Conservation (phyloP, 345 rosid species). For the Melaleuca quinquenervia region DNA sequence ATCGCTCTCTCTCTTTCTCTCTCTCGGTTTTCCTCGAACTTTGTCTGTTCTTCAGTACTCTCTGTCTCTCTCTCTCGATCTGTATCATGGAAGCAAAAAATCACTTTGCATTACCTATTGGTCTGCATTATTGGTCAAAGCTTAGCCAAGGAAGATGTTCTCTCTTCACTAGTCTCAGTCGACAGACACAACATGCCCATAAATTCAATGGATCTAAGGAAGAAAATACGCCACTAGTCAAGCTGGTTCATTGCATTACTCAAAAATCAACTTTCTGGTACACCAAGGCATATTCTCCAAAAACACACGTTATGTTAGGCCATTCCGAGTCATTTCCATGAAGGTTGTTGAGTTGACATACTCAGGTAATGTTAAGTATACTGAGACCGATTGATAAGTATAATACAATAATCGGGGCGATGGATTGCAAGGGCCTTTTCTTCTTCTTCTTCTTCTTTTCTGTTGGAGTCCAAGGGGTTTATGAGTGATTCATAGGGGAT, state of each 20-base stretch:
- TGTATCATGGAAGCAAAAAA: not conserved
- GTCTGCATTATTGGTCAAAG: not conserved
- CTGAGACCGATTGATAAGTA: no score
- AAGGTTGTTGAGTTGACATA: not conserved
- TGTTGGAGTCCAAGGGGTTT: fast-evolving
- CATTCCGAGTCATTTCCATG: not conserved
- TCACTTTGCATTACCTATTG: not conserved
- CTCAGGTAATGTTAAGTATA: not conserved
- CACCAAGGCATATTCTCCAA: no score
- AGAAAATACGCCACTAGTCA: not conserved
- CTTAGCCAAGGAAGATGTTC: not conserved
- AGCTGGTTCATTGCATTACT: not conserved
- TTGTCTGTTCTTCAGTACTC: not conserved
- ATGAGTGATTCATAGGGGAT: not conserved
- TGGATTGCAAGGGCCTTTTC: not conserved
- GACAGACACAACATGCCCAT: not conserved
- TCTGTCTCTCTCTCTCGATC: not conserved
- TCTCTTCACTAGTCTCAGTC: not conserved
- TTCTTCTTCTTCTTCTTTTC: not conserved
- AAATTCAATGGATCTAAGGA: not conserved
- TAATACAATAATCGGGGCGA: not conserved
- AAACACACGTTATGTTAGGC: not conserved
- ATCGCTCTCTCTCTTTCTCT: not conserved
- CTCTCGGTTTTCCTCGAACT: not conserved
- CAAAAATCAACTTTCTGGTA: not conserved